Percentiles rank a stretch among this genome's conserved stretches.
phyloP scores from a whole-genome alignment of 768 basidiomycete species.

The Tylopilus vinaceipallidus region DNA sequence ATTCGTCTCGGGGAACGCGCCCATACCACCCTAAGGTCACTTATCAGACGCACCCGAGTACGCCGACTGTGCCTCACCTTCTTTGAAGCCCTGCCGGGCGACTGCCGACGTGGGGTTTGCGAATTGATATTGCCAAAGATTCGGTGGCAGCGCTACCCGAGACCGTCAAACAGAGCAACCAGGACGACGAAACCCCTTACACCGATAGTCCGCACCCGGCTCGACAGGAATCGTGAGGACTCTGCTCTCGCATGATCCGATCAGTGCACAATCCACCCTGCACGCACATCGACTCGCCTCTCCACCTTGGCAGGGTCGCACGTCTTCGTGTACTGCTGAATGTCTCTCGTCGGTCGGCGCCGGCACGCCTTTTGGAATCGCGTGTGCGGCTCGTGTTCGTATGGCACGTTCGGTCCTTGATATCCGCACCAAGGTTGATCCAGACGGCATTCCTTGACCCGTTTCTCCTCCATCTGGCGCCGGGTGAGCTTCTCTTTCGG shows the following conservation, averaged over 20 bases:
- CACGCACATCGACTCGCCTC: slow-evolving; percentile 48
- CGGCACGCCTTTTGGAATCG: slow-evolving; percentile 50
- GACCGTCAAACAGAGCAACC: background rate
- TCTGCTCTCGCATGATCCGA: slow-evolving; percentile 32
- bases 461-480: slow-evolving; percentile 16
- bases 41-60: background rate
- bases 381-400: slow-evolving; percentile 37
- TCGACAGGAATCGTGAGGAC: slow-evolving; percentile 57
- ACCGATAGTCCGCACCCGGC: slow-evolving; percentile 61
- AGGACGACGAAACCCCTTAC: slow-evolving; percentile 34
- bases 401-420: slow-evolving; percentile 24
- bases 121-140: slow-evolving; percentile 58
- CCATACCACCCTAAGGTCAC: slow-evolving; percentile 50
- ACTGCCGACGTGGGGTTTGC: slow-evolving; percentile 58
- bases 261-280: background rate
- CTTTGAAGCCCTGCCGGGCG: slow-evolving; percentile 49
- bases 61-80: slow-evolving; percentile 36
- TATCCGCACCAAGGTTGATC: slow-evolving; percentile 35
- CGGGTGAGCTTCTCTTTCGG: slow-evolving; percentile 9
- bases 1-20: slow-evolving; percentile 51
- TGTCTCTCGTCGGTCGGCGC: slow-evolving; percentile 40
- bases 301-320: slow-evolving; percentile 52
- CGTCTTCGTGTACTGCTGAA: slow-evolving; percentile 68
- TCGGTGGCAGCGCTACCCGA: slow-evolving; percentile 32
- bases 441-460: slow-evolving; percentile 38